Percentiles rank a stretch among this genome's conserved stretches.
Conservation (phyloP, 2,329 filamentous ascomycete genomes). For the Fusarium stilboides region DNA sequence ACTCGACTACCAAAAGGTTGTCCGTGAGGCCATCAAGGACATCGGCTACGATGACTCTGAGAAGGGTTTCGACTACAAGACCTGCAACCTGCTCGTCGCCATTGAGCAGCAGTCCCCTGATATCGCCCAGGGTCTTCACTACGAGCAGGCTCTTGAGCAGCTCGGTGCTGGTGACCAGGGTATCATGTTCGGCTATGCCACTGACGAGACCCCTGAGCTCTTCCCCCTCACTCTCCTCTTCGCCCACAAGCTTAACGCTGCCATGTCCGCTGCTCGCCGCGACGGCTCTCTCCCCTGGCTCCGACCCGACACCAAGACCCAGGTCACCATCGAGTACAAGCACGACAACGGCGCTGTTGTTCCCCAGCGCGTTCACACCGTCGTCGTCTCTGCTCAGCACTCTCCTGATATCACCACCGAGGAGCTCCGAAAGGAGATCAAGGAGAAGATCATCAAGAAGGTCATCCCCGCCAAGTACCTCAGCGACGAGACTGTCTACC, state of each 20-base stretch:
- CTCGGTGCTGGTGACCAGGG: constrained; percentile 99
- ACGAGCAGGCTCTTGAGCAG: constrained; percentile 97
- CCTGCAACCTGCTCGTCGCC: constrained; percentile 96
- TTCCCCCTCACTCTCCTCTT: constrained; percentile 94
- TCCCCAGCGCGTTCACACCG: constrained; percentile 93
- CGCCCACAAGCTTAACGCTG: constrained; percentile 96
- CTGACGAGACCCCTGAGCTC: constrained; percentile 97
- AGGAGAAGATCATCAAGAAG: constrained; percentile 97
- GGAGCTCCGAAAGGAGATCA: constrained; percentile 92
- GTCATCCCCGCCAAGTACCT: constrained; percentile 94
- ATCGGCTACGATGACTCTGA: constrained; percentile 97
- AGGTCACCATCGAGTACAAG: constrained; percentile 99
- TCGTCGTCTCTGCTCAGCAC: constrained; percentile 98
- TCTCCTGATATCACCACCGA: constrained; percentile 89
- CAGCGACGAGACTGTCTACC: constrained; percentile 94
- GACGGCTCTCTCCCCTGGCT: constrained; percentile 93
- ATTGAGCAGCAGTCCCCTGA: constrained; percentile 99
- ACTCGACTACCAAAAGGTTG: constrained; percentile 98
- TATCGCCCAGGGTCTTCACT: constrained; percentile 99
- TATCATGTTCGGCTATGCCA: constrained; percentile 99
- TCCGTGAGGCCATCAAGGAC: constrained; percentile 95
- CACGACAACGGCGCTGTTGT: constrained; percentile 95
- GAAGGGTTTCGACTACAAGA: constrained; percentile 99
- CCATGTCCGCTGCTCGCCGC: constrained; percentile 91
- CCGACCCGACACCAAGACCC: constrained; percentile 98